phyloP scores from a whole-genome alignment of 371 early-diverging fungal genomes.

The Blakeslea trispora region DNA sequence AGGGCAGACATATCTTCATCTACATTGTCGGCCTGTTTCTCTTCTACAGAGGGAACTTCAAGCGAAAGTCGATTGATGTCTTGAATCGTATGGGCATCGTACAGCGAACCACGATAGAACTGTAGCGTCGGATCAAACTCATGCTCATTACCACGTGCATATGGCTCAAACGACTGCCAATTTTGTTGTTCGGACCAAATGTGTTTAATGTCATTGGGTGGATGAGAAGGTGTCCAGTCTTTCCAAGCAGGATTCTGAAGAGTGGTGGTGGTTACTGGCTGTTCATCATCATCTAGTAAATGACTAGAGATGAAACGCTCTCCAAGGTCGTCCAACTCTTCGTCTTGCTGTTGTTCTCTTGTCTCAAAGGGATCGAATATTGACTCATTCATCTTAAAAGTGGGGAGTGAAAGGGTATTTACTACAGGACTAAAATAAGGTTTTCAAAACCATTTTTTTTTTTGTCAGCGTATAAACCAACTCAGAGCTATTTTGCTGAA shows the following conservation, averaged over 20 bases:
- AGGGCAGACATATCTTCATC: constrained; percentile 58
- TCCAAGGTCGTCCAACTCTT: constrained; percentile 4
- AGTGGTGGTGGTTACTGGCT: background rate
- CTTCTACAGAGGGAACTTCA: constrained; percentile 38
- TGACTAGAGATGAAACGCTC: constrained; percentile 23
- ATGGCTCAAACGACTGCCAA: constrained; percentile 23
- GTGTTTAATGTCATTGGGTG: constrained; percentile 1
- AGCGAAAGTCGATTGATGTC: constrained; percentile 40
- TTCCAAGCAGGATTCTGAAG: background rate
- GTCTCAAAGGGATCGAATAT: constrained; percentile 18
- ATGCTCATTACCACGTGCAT: constrained; percentile 27
- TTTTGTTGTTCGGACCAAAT: constrained; percentile 12
- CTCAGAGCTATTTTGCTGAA: no score
- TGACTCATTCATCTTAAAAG: no score
- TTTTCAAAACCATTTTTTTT: no score
- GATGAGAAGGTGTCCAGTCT: constrained; percentile 3
- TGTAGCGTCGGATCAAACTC: constrained; percentile 54
- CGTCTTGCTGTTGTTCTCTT: background rate
- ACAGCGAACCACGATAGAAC: constrained; percentile 42
- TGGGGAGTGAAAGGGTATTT: no score
- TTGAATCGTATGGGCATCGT: constrained; percentile 37
- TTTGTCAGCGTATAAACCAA: no score
- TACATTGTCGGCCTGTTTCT: constrained; percentile 38
- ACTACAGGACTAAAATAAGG: no score
- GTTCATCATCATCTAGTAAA: constrained; percentile 19